Percentiles rank a stretch among this genome's conserved stretches.
Conservation (phyloP, 2,329 filamentous ascomycete genomes). For the Apiospora koreana region DNA sequence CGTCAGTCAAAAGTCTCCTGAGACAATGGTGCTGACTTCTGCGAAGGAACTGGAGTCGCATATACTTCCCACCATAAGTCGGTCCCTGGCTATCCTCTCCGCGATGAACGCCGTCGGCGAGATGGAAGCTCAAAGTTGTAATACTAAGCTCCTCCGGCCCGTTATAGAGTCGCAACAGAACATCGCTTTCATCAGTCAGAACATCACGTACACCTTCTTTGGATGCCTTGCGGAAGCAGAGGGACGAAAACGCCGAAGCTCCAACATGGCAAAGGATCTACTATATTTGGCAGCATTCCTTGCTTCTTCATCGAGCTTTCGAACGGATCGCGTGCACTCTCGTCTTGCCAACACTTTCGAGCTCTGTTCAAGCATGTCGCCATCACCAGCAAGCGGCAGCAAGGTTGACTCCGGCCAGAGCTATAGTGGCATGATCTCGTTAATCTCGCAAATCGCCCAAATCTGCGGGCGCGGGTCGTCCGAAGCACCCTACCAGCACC, state of each 20-base stretch:
- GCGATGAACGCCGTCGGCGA: constrained; percentile 31
- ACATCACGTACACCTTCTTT: constrained; percentile 17
- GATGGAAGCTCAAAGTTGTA: neutral
- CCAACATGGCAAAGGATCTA: constrained; percentile 2
- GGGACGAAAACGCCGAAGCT: constrained; percentile 10
- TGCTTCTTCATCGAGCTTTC: constrained; percentile 8
- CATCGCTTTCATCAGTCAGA: constrained; percentile 24
- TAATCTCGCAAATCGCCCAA: constrained; percentile 31
- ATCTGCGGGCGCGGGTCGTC: constrained; percentile 29
- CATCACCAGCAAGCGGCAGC: neutral
- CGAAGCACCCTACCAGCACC: constrained; percentile 27
- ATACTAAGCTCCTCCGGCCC: constrained; percentile 13
- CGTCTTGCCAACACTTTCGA: neutral
- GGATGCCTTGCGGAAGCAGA: constrained; percentile 12
- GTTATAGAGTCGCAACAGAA: constrained; percentile 11
- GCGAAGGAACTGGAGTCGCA: constrained; percentile 23
- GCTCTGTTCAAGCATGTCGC: neutral
- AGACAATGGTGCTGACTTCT: constrained; percentile 14
- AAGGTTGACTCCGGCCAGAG: constrained; percentile 15
- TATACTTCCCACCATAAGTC: constrained; percentile 40
- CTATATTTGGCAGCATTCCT: constrained; percentile 15
- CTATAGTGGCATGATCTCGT: constrained; percentile 27
- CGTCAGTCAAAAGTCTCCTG: constrained; percentile 2
- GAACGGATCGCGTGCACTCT: neutral
- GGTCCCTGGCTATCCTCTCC: constrained; percentile 41